Evolutionary conservation across 805 yeast species (phyloP), one percentile per base, ranked within the genome.

Genomic region (Pichia thaimueangensis): DNA sequence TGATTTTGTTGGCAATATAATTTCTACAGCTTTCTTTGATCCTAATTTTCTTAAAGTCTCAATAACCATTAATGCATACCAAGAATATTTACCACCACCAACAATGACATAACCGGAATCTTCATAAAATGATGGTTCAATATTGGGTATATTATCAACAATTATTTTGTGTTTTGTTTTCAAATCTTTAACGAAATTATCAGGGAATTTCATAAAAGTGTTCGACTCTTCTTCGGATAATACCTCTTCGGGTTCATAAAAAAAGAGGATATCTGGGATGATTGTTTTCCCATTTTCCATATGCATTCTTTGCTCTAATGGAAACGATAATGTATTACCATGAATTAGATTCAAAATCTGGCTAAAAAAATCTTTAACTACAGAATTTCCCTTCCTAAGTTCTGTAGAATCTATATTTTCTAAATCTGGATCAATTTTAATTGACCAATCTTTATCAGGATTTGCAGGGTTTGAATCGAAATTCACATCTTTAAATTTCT

Each of bases 91-190:
- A 3, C 70, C 70, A 42, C 73, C 75, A 23, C 72, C 74, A 39
- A 69, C 59, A 56, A 68, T 63, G 2, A 66, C 71, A 32, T 59
- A 59, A 20, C 64, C 64, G 21, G 47, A 42, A 5, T 64, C 67
- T 12, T 35, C 33, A 42, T 52, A 62, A 32, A 56, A 56, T 4
- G 35, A 24, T 2, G 60, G 56, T 1, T 60, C 48, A 42, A 63
- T 61, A 15, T 37, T 30, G 1, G 83, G 85, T 55, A 81, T 56
- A 23, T 62, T 61, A 5, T 58, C 55, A 24, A 74, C 67, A 13
- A 76, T 71, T 35, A 55, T 56, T 9, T 52, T 45, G 58, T 81
- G 87, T 15, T 78, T 69, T 9, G 49, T 46, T 12, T 54, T 66
- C 64, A 81, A 62, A 40, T 68, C 67, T 2, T 51, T 49, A 21